Evolutionary conservation across 2,329 filamentous ascomycete genomes (phyloP).

Genomic region (Davidsoniella eucalypti): DNA sequence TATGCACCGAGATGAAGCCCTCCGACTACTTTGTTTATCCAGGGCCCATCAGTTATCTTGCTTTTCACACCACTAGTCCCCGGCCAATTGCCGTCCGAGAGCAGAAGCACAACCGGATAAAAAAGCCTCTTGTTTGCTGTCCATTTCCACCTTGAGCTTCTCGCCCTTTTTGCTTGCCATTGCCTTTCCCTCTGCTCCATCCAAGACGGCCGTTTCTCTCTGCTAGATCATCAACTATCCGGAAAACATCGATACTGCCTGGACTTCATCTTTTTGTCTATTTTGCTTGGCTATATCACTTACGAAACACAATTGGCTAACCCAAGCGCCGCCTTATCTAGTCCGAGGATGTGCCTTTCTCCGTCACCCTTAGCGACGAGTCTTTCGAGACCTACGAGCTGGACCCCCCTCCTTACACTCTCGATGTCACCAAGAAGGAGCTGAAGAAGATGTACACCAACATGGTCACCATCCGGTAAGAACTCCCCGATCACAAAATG

Average conservation of each 20-base stretch:
- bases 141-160: too few species aligned
- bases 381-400: constrained; percentile 99
- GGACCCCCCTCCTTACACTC: constrained; percentile 83
- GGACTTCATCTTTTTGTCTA: too few species aligned
- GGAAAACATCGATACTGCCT: too few species aligned
- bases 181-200: too few species aligned
- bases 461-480: constrained; percentile 83
- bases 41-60: too few species aligned
- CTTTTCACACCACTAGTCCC: too few species aligned
- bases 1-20: background rate
- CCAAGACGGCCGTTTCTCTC: background rate
- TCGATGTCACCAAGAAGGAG: constrained; percentile 92
- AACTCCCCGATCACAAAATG: background rate
- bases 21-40: too few species aligned
- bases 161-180: too few species aligned
- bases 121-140: too few species aligned
- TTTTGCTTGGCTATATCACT: too few species aligned
- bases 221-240: background rate
- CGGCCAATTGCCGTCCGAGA: too few species aligned
- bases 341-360: constrained; percentile 90
- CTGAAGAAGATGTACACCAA: constrained; percentile 98
- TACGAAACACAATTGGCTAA: background rate
- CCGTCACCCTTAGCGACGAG: constrained; percentile 87
- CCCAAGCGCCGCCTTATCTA: constrained; percentile 22
- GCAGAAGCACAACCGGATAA: too few species aligned